A percentile compares a stretch with the other conserved stretches of the same genome.
Evolutionary conservation across 192 early-diverging fungal genomes (phyloP).

Genomic region (Thamnidium elegans): DNA sequence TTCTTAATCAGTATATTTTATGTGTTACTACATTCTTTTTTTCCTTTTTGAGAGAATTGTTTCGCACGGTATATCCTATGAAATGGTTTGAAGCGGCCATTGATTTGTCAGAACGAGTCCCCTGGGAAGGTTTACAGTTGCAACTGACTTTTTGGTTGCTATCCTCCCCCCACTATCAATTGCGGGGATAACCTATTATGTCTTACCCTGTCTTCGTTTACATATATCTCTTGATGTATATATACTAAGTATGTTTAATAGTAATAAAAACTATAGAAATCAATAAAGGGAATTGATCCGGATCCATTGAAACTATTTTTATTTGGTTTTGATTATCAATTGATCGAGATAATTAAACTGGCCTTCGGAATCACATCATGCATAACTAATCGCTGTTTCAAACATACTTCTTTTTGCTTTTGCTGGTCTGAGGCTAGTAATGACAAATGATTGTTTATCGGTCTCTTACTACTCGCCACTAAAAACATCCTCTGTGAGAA

Average conservation of each 20-base stretch:
- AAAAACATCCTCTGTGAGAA: not conserved
- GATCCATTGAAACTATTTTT: not conserved
- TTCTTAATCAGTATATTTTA: no score
- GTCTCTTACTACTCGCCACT: conserved; percentile 22
- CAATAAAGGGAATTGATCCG: not conserved
- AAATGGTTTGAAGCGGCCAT: not conserved
- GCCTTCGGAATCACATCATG: not conserved
- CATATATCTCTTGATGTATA: not conserved
- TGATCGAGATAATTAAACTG: not conserved
- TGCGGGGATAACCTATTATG: not conserved
- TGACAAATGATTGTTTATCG: conserved; percentile 27
- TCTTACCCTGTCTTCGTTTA: not conserved
- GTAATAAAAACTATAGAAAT: not conserved
- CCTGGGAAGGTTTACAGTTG: conserved; percentile 8
- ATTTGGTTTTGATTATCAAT: not conserved
- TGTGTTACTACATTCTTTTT: no score
- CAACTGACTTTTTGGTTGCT: conserved; percentile 8
- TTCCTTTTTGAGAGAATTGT: not conserved
- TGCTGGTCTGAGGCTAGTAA: conserved; percentile 33
- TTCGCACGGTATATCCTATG: conserved; percentile 17
- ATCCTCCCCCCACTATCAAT: conserved; percentile 1
- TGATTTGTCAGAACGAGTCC: conserved; percentile 27
- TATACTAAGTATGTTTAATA: not conserved
- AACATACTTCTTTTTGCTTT: conserved; percentile 1
- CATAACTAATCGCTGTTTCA: not conserved